Evolutionary conservation across 371 early-diverging fungal species (phyloP).

Genomic region (Actinomortierella wolfii): DNA sequence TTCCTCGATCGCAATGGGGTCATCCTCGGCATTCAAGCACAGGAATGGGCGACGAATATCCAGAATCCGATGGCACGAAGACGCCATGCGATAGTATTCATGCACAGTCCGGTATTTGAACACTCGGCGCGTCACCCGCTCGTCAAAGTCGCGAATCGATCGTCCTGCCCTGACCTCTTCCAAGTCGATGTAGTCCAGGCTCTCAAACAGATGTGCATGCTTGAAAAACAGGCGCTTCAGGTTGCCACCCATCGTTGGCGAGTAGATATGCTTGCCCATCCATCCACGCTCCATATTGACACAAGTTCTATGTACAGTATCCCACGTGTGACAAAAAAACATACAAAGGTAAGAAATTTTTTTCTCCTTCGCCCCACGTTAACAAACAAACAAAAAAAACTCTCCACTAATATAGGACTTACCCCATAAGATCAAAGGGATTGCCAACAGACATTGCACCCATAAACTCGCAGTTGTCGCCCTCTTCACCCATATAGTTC

Average conservation of each 20-base stretch:
- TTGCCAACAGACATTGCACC: slow-evolving; percentile 85
- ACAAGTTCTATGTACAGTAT: slow-evolving; percentile 33
- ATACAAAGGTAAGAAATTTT: not conserved
- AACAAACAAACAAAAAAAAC: no score
- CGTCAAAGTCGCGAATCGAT: slow-evolving; percentile 82
- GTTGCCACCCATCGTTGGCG: slow-evolving; percentile 71
- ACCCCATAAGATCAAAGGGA: slow-evolving; percentile 79
- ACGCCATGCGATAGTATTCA: slow-evolving; percentile 86
- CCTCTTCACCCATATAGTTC: slow-evolving; percentile 91
- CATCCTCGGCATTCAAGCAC: slow-evolving; percentile 88
- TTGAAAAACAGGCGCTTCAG: slow-evolving; percentile 64
- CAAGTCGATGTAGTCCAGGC: slow-evolving; percentile 56
- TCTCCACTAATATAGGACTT: no score
- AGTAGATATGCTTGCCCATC: slow-evolving; percentile 67
- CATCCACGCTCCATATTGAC: slow-evolving; percentile 51
- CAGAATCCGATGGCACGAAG: slow-evolving; percentile 73
- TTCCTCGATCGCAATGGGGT: slow-evolving; percentile 81
- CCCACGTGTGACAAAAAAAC: slow-evolving; percentile 49
- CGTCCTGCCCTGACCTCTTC: slow-evolving; percentile 52
- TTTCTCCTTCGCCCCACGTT: no score
- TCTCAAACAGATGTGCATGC: slow-evolving; percentile 64
- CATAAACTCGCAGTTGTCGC: slow-evolving; percentile 71
- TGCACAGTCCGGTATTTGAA: slow-evolving; percentile 79
- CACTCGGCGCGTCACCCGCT: slow-evolving; percentile 68
- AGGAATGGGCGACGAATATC: slow-evolving; percentile 78